Evolutionary conservation across 176 grass and related monocot species (phyloP).

Genomic region (Eleusine coracana): DNA sequence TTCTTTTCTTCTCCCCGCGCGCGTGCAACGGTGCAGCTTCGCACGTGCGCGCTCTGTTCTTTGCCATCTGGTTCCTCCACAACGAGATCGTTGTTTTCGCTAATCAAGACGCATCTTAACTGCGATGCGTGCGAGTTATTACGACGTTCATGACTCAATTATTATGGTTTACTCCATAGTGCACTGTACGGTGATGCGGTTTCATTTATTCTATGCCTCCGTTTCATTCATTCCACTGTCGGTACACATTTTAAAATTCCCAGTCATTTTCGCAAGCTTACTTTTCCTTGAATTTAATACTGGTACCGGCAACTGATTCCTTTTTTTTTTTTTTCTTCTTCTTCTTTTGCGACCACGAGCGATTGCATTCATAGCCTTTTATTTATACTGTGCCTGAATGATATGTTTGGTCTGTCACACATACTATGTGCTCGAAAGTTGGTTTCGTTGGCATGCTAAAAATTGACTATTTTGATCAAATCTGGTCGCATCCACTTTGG

Average conservation of each 20-base stretch:
- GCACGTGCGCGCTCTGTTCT: constrained; percentile 4
- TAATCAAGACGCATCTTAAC: background rate
- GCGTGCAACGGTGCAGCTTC: background rate
- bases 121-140: background rate
- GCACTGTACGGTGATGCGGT: background rate
- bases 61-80: background rate
- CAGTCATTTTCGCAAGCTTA: background rate
- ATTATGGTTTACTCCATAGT: background rate
- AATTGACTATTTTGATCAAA: too few relatives aligned
- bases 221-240: constrained; percentile 14
- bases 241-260: background rate
- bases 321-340: too few relatives aligned
- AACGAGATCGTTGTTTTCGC: background rate
- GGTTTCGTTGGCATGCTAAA: too few relatives aligned
- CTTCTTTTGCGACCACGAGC: too few relatives aligned
- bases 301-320: background rate
- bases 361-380: too few relatives aligned
- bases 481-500: too few relatives aligned
- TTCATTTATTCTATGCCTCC: background rate
- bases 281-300: background rate
- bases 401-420: too few relatives aligned
- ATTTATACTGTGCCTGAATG: too few relatives aligned
- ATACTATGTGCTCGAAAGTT: too few relatives aligned
- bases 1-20: too few relatives aligned
- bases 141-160: background rate